Base-by-base conservation (phyloP, 768 basidiomycete genomes). In the Leccinum boreale region DNA sequence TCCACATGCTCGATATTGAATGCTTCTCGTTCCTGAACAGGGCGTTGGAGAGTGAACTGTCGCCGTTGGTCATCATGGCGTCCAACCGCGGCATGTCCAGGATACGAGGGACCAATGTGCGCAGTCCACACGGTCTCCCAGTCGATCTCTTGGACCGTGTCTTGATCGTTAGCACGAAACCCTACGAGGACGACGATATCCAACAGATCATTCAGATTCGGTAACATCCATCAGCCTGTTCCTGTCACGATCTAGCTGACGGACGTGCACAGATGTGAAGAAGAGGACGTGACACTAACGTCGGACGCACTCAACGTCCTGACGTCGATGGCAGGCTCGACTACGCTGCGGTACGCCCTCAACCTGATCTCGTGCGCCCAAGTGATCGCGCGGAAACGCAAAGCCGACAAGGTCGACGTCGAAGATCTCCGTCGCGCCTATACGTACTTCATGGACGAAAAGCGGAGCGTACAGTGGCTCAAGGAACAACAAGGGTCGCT, bases 1-100 rank as follows among this genome's bases (percentile, higher is more conserved):
- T 98, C 12, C 96, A 98, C 79, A 99, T 99, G 96, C 86, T 99
- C 63, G 96, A 99, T 73, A 98, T 99, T 61, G 96, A 98, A 72
- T 98, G 96, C 70, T 98, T 98, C 79, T 97, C 95, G 7, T 99
- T 95, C 82, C 79, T 99, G 58, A 99, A 99, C 72, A 86, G 96
- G 33, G 96, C 96, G 2, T 79, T 99, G 50, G 96, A 99, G 71
- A 87, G 87, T 59, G 95, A 96, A 60, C 80, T 98, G 1, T 87
- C 96, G 1, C 96, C 96, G 1, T 78, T 98, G 53, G 96, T 99
- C 36, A 94, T 99, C 66, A 98, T 99, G 96, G 96, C 96, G 1
- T 93, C 92, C 48, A 99, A 99, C 71, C 82, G 96, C 15, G 96
- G 96, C 5, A 94, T 94, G 83, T 85, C 94, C 5, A 83, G 91